Conservation (phyloP, 495 filamentous ascomycete genomes). For the Daldinia grandis region DNA sequence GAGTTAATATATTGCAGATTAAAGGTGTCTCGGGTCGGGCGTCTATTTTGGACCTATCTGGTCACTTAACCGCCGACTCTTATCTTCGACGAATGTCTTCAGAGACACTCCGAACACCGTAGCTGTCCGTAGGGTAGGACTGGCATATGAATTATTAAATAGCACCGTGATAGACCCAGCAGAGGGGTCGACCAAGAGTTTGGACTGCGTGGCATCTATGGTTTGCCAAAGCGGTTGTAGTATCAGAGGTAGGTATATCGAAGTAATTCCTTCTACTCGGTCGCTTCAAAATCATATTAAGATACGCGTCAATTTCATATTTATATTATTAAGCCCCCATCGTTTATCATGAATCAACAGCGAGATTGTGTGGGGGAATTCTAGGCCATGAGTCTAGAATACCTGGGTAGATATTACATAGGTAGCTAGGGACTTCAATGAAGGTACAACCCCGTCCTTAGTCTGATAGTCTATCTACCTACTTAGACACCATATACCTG, state of each 20-base stretch:
- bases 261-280: background rate
- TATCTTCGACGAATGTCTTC: background rate
- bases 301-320: background rate
- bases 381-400: background rate
- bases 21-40: background rate
- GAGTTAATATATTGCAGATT: background rate
- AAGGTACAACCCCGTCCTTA: too few species aligned
- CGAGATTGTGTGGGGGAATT: background rate
- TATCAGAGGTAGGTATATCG: background rate
- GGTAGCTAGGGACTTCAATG: too few species aligned
- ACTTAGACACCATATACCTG: too few species aligned
- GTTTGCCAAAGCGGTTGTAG: background rate
- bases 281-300: background rate
- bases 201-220: background rate
- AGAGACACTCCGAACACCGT: background rate
- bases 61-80: background rate
- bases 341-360: background rate
- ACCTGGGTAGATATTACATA: too few species aligned
- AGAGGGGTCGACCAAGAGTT: background rate
- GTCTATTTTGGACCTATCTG: background rate
- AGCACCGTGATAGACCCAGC: background rate
- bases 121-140: background rate
- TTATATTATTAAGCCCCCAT: too few species aligned
- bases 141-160: background rate
- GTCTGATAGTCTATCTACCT: too few species aligned